A percentile compares a stretch with the other conserved stretches of the same genome.
Conservation (phyloP, 176 grass and related monocot species). For the Oryza officinalis region DNA sequence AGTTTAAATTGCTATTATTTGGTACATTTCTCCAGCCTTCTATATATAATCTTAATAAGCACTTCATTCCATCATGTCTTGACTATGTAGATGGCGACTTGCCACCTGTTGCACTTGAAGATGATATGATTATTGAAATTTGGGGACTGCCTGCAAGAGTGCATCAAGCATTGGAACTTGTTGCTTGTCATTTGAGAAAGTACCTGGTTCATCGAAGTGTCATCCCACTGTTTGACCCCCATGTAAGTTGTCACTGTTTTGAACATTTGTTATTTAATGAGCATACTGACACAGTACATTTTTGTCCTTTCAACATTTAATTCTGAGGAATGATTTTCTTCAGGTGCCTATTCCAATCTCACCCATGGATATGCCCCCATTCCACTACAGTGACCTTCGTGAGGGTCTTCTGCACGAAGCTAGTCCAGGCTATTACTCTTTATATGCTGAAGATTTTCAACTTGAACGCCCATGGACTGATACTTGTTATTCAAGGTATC, state of each 20-base stretch:
- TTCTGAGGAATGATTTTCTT: conserved; percentile 3
- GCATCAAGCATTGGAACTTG: conserved; percentile 55
- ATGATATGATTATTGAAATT: conserved; percentile 70
- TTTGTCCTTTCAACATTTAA: conserved; percentile 18
- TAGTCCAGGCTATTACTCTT: conserved; percentile 43
- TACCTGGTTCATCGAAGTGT: conserved; percentile 68
- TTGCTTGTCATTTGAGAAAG: conserved; percentile 70
- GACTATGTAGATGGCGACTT: conserved; percentile 47
- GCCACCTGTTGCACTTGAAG: conserved; percentile 58
- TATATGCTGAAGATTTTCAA: conserved; percentile 33
- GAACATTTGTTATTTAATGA: conserved; percentile 14
- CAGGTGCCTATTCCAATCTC: conserved; percentile 30
- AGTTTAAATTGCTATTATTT: conserved; percentile 14
- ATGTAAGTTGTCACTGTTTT: conserved; percentile 36
- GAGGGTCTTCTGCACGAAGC: conserved; percentile 13
- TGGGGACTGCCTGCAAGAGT: conserved; percentile 46
- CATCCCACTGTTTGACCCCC: conserved; percentile 57
- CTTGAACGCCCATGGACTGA: conserved; percentile 37
- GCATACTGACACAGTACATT: not conserved
- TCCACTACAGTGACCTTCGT: conserved; percentile 32
- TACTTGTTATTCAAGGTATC: conserved; percentile 34
- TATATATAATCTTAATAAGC: conserved; percentile 17
- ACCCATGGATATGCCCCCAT: conserved; percentile 32
- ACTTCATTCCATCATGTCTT: conserved; percentile 35
- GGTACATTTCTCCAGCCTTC: not conserved